Conservation (phyloP, 108 stramenopile species). For the Fistulifera solaris region DNA sequence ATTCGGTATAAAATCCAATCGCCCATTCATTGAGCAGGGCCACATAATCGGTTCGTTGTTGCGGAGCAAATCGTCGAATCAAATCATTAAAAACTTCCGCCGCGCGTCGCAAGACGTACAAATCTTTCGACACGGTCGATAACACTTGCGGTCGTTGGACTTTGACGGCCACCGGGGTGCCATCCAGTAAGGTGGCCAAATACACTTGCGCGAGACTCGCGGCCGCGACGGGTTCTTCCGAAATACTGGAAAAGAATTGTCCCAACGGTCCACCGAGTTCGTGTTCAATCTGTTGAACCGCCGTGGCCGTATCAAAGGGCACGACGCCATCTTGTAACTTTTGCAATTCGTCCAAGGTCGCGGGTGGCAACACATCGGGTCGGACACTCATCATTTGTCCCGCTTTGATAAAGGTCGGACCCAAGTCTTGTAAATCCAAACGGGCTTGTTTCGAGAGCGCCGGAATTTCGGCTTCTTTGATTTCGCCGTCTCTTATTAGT, state of each 20-base stretch:
- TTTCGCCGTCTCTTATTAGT: constrained; percentile 76
- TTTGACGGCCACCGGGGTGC: constrained; percentile 82
- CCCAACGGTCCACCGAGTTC: constrained; percentile 81
- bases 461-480: constrained; percentile 75
- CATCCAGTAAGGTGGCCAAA: constrained; percentile 66
- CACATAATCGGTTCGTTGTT: constrained; percentile 82
- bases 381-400: constrained; percentile 88
- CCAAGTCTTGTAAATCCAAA: constrained; percentile 86
- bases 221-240: constrained; percentile 84
- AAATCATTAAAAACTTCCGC: constrained; percentile 84
- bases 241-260: constrained; percentile 76
- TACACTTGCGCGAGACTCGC: constrained; percentile 86
- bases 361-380: constrained; percentile 86
- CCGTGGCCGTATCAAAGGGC: constrained; percentile 73
- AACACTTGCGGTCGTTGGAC: constrained; percentile 81
- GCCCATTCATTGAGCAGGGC: constrained; percentile 83
- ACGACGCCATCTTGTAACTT: constrained; percentile 87
- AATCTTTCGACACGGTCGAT: constrained; percentile 74
- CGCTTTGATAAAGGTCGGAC: constrained; percentile 78
- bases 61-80: constrained; percentile 81
- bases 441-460: constrained; percentile 71
- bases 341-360: constrained; percentile 82
- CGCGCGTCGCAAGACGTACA: constrained; percentile 80
- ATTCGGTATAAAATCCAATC: constrained; percentile 82
- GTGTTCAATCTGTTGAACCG: constrained; percentile 70